phyloP scores from a whole-genome alignment of 2,329 filamentous ascomycete species.

The Cladosporium velox region DNA sequence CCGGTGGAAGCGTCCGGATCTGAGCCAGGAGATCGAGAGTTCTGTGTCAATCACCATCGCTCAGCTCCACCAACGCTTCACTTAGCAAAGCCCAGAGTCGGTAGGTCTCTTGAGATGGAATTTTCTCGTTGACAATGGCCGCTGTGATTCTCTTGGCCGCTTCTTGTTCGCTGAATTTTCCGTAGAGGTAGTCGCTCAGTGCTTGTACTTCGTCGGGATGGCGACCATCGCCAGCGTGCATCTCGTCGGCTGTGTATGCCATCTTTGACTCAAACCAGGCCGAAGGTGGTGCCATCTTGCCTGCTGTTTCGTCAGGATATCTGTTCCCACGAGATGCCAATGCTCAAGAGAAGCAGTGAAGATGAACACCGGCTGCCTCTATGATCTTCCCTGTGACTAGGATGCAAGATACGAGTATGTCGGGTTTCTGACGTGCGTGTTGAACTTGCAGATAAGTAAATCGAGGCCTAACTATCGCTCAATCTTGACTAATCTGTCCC shows the following conservation, averaged over 20 bases:
- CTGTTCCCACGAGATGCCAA: not conserved
- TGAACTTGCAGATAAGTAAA: not conserved
- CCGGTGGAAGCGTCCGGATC: not conserved
- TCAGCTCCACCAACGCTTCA: not conserved
- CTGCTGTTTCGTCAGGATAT: not conserved
- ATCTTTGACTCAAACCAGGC: not conserved
- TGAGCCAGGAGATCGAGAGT: not conserved
- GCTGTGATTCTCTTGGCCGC: not conserved
- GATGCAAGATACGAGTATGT: not conserved
- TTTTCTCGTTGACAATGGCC: not conserved
- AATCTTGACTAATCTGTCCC: not conserved
- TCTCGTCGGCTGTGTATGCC: not conserved
- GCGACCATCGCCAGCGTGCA: not conserved
- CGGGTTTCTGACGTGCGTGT: not conserved
- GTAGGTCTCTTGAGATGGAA: not conserved
- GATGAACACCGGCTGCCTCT: not conserved
- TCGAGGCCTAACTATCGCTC: not conserved
- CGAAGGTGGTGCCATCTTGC: not conserved
- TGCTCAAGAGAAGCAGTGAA: not conserved
- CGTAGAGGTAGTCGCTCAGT: not conserved
- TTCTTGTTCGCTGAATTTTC: not conserved
- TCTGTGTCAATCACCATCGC: not conserved
- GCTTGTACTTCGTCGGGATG: not conserved
- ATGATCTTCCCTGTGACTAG: not conserved
- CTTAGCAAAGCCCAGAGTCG: not conserved